A percentile compares a stretch with the other conserved stretches of the same genome.
These are phyloP conservation scores for Backusella liffmaniae DNA, from an alignment of 192 early-diverging fungal genomes.

Conservation along the genomic window DNA sequence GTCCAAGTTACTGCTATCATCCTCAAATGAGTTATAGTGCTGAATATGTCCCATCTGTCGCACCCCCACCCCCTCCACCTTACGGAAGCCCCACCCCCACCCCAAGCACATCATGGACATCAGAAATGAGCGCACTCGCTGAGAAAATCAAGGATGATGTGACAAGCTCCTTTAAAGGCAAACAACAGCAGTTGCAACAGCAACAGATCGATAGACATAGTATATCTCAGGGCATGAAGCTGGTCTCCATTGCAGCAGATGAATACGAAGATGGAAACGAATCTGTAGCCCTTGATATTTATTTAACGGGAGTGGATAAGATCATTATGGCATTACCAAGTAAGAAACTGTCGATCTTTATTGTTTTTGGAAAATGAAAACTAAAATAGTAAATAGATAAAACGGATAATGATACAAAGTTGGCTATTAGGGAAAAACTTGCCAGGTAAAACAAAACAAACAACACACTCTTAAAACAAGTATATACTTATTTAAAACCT, in stretches of 20 bases:
- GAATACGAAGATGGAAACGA: constrained; percentile 39
- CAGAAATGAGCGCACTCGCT: constrained; percentile 21
- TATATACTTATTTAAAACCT: background rate
- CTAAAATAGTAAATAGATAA: constrained; percentile 10
- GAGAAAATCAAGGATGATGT: constrained; percentile 24
- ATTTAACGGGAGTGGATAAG: constrained; percentile 38
- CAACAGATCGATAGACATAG: constrained; percentile 24
- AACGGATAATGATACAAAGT: constrained; percentile 18
- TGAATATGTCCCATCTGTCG: background rate
- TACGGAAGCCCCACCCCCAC: constrained; percentile 13
- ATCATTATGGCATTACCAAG: constrained; percentile 41
- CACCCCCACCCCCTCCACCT: constrained; percentile 8
- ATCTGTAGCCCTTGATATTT: constrained; percentile 33
- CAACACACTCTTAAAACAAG: background rate
- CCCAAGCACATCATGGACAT: constrained; percentile 25
- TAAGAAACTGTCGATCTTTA: constrained; percentile 14
- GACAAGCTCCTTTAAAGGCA: background rate
- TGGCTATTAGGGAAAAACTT: constrained; percentile 26
- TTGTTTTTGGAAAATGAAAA: background rate
- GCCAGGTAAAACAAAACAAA: constrained; percentile 14
- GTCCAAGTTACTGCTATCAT: background rate
- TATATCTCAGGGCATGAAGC: constrained; percentile 36
- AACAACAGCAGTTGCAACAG: background rate
- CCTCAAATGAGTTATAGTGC: background rate
- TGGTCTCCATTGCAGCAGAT: constrained; percentile 39